A percentile compares a stretch with the other conserved stretches of the same genome.
phyloP scores from a whole-genome alignment of 2,329 filamentous ascomycete species.

The Cadophora gregata region DNA sequence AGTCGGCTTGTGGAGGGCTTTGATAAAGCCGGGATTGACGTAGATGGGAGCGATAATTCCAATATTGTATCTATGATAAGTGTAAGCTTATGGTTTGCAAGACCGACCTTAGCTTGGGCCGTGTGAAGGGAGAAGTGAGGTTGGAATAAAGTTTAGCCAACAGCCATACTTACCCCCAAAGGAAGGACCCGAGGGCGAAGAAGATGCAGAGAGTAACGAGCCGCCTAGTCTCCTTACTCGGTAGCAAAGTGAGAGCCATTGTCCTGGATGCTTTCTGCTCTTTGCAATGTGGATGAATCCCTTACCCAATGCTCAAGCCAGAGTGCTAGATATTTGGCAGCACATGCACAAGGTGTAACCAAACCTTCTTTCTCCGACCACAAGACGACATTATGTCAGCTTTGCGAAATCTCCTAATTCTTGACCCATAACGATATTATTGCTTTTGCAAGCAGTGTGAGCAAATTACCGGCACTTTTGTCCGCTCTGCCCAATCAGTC shows the following conservation, averaged over 20 bases:
- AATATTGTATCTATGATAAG: slow-evolving; percentile 57
- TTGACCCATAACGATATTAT: neutral
- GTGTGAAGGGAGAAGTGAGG: neutral
- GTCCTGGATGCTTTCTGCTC: neutral
- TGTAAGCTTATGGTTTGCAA: slow-evolving; percentile 11
- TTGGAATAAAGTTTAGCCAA: slow-evolving; percentile 4
- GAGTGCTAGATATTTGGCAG: neutral
- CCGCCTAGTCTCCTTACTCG: slow-evolving; percentile 20
- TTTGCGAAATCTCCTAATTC: neutral
- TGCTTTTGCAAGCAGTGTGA: neutral
- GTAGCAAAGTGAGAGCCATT: neutral
- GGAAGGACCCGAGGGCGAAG: slow-evolving; percentile 60
- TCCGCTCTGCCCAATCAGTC: neutral
- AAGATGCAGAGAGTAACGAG: slow-evolving; percentile 42
- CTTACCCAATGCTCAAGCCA: neutral
- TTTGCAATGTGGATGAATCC: neutral
- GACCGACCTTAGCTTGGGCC: neutral
- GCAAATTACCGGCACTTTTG: neutral
- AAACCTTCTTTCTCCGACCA: neutral
- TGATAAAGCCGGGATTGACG: slow-evolving; percentile 60
- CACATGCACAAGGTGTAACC: neutral
- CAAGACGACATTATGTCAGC: neutral
- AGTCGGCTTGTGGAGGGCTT: slow-evolving; percentile 52
- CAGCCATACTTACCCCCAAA: slow-evolving; percentile 57
- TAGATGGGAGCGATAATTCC: slow-evolving; percentile 62